These are phyloP conservation scores for Podosphaera fusca DNA, from an alignment of 2,329 filamentous ascomycete species.

Conservation along the genomic window DNA sequence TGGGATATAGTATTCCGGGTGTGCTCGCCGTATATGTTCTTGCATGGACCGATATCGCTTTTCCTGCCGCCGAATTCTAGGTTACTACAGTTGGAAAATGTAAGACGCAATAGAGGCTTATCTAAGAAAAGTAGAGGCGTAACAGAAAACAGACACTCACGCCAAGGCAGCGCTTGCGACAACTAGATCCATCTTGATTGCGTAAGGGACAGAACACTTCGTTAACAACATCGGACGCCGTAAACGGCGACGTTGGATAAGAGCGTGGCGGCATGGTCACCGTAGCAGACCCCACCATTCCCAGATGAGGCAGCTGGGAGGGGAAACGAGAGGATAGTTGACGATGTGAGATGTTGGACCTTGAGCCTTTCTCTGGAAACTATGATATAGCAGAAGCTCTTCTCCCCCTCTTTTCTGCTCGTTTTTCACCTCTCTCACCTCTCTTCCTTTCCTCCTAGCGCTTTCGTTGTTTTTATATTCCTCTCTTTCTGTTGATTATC, in stretches of 20 bases:
- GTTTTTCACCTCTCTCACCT: too few species aligned
- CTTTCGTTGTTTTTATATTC: too few species aligned
- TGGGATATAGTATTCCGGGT: constrained; percentile 90
- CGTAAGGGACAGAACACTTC: constrained; percentile 91
- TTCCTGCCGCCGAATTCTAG: constrained; percentile 33
- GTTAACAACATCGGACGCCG: constrained; percentile 75
- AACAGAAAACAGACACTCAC: constrained; percentile 39
- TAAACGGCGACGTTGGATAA: constrained; percentile 73
- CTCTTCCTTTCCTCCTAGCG: too few species aligned
- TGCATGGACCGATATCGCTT: constrained; percentile 97
- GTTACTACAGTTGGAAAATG: constrained; percentile 16
- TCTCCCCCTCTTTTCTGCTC: too few species aligned
- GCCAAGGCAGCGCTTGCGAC: constrained; percentile 91
- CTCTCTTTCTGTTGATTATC: too few species aligned
- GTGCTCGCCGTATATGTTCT: constrained; percentile 92
- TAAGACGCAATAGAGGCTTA: constrained; percentile 9
- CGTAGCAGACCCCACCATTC: constrained; percentile 32
- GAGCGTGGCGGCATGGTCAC: constrained; percentile 63
- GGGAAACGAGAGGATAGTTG: not conserved
- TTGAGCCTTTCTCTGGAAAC: too few species aligned
- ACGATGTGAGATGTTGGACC: too few species aligned
- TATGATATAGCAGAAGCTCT: too few species aligned
- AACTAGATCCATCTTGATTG: constrained; percentile 91
- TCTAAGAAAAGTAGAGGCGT: constrained; percentile 11
- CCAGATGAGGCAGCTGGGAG: constrained; percentile 6